Percentiles rank a stretch among this genome's conserved stretches.
Conservation (phyloP, 176 grass and related monocot genomes). For the Oryza rufipogon region DNA sequence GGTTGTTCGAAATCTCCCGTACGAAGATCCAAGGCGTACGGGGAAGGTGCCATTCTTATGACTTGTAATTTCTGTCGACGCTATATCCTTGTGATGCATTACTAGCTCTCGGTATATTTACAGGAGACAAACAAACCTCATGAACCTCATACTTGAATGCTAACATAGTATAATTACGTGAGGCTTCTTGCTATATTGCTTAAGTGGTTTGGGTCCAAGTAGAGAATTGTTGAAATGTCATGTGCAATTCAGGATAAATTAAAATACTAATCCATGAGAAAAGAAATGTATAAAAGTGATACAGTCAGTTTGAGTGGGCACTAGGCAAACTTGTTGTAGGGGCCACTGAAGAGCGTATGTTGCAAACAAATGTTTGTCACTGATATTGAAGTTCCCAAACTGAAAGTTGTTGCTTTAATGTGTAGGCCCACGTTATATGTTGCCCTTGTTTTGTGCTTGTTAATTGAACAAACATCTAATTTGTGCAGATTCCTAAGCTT, state of each 20-base stretch:
- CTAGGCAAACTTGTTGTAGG: not conserved
- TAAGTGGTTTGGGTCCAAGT: not conserved
- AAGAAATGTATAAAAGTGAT: not conserved
- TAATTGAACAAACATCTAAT: constrained; percentile 39
- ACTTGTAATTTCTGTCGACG: constrained; percentile 1
- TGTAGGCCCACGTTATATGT: not conserved
- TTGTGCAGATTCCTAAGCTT: constrained; percentile 92
- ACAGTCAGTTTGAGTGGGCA: not conserved
- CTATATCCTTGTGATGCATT: not conserved
- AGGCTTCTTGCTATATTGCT: constrained; percentile 14
- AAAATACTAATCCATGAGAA: not conserved
- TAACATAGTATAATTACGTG: not conserved
- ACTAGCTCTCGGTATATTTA: not conserved
- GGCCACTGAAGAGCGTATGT: constrained; percentile 4
- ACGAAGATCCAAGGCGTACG: constrained; percentile 82
- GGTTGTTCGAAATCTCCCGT: constrained; percentile 87
- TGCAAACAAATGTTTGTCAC: constrained; percentile 12
- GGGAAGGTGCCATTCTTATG: constrained; percentile 73
- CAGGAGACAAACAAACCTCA: not conserved
- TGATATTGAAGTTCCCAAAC: not conserved
- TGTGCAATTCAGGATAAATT: constrained; percentile 10
- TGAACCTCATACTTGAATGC: not conserved
- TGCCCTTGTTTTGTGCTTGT: constrained; percentile 6
- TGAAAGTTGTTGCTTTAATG: not conserved
- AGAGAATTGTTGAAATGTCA: constrained; percentile 1